Percentiles rank a stretch among this genome's conserved stretches.
These are phyloP conservation scores for Inosperma sp. DNA, from an alignment of 768 basidiomycete genomes.

Conservation along the genomic window DNA sequence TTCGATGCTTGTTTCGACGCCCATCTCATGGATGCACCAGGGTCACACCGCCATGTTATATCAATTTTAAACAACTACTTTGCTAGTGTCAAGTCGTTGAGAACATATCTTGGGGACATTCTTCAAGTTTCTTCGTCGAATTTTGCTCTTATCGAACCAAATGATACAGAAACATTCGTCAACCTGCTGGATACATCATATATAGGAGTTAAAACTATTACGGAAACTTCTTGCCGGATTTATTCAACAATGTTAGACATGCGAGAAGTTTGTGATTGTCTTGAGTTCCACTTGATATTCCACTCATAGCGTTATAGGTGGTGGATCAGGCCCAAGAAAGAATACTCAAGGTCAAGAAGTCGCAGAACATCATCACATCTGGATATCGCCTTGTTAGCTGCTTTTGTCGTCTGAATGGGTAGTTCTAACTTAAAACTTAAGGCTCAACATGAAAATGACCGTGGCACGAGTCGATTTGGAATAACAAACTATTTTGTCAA, in stretches of 20 bases:
- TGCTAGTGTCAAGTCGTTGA: constrained; percentile 34
- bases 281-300: not conserved
- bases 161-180: constrained; percentile 9
- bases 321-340: constrained; percentile 57
- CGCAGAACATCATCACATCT: constrained; percentile 56
- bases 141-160: not conserved
- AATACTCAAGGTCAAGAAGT: constrained; percentile 41
- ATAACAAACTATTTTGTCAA: constrained; percentile 65
- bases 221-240: constrained; percentile 21
- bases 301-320: constrained; percentile 35
- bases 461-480: constrained; percentile 38
- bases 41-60: constrained; percentile 18
- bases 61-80: constrained; percentile 44
- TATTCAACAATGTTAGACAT: constrained; percentile 45
- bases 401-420: not conserved
- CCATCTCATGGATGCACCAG: constrained; percentile 5
- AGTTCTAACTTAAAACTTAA: constrained; percentile 11
- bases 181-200: constrained; percentile 39
- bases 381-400: constrained; percentile 62
- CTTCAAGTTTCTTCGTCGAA: constrained; percentile 21
- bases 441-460: constrained; percentile 32
- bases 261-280: constrained; percentile 47
- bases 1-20: not conserved
- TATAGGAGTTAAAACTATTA: constrained; percentile 35
- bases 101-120: constrained; percentile 37